Base-by-base conservation (phyloP, 2,329 filamentous ascomycete species). In the Fusarium fujikuroi region DNA sequence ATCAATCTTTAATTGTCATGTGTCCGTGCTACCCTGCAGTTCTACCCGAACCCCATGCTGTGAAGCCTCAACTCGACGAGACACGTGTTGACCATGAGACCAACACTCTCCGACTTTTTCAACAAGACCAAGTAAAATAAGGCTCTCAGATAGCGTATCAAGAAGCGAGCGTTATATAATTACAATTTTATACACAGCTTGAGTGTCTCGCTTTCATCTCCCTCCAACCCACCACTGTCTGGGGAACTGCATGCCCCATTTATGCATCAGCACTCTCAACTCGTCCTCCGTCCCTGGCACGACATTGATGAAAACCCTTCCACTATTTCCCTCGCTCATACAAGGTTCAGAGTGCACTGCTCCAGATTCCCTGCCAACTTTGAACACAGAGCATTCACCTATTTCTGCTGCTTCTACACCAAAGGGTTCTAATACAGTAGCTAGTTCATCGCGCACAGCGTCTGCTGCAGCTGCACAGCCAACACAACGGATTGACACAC, bases 401-500 rank as follows among this genome's bases (percentile, higher is more conserved):
- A 63, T 15, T 16, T n/a, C 53, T 0, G 80, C 77, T 3, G 76
- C 69, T 8, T 75, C 69, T 1, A 42, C 40, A 1, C 77, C 78
- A 46, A 81, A 65, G 0, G 57, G 63, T 5, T 63, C 64, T 9
- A 86, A 68, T 0, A 77, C 75, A 0, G 43, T 37, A 0, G 80
- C 77, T 9, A 86, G 82, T 10, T 73, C 74, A 2, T 77, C 60
- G 2, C 85, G 79, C 3, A 86, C 81, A 0, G 77, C 76, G 23
- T 85, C 83, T 0, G 83, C 81, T 0, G 84, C 81, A 10, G 82
- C 79, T 2, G 83, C 81, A 60, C 85, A 87, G 4, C 82, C 84
- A 1, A 81, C 73, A 57, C 85, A 87, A 1, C 84, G 81, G 5
- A 86, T 79, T 1, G 81, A 83, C 1, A 81, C 74, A 60, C 85